Evolutionary conservation across 805 yeast species (phyloP).

Genomic region (Nakazawaea ernobii): DNA sequence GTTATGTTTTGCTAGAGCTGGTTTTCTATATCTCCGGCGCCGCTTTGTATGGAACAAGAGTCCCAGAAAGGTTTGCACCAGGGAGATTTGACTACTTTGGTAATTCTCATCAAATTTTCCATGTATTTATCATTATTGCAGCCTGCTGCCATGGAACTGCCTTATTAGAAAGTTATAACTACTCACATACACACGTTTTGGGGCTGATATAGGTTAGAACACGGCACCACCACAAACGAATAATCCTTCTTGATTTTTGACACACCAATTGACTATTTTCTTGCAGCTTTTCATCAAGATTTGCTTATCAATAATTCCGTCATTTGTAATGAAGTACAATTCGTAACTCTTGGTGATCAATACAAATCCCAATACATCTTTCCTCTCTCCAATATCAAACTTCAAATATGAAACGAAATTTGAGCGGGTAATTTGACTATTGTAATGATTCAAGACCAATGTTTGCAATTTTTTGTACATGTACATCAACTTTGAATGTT

Average conservation of each 20-base stretch:
- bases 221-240: slow-evolving; percentile 73
- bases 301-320: slow-evolving; percentile 50
- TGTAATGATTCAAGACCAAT: slow-evolving; percentile 5
- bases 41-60: slow-evolving; percentile 63
- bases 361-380: slow-evolving; percentile 19
- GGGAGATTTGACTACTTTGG: slow-evolving; percentile 68
- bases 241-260: slow-evolving; percentile 59
- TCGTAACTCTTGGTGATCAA: slow-evolving; percentile 42
- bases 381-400: slow-evolving; percentile 18
- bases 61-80: slow-evolving; percentile 68
- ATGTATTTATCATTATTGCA: slow-evolving; percentile 70
- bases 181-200: slow-evolving; percentile 31
- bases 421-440: background rate
- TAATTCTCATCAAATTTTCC: slow-evolving; percentile 83
- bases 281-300: slow-evolving; percentile 57
- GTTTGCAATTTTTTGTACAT: slow-evolving; percentile 9
- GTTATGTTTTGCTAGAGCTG: slow-evolving; percentile 68
- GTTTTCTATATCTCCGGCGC: slow-evolving; percentile 77
- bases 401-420: slow-evolving; percentile 20
- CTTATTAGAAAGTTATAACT: slow-evolving; percentile 47
- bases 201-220: slow-evolving; percentile 28
- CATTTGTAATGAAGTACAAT: slow-evolving; percentile 50
- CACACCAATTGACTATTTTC: slow-evolving; percentile 70
- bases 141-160: slow-evolving; percentile 70
- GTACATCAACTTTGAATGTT: slow-evolving; percentile 9